Evolutionary conservation across 306 rosid species (phyloP).

Genomic region (Aeschynomene evenia): DNA sequence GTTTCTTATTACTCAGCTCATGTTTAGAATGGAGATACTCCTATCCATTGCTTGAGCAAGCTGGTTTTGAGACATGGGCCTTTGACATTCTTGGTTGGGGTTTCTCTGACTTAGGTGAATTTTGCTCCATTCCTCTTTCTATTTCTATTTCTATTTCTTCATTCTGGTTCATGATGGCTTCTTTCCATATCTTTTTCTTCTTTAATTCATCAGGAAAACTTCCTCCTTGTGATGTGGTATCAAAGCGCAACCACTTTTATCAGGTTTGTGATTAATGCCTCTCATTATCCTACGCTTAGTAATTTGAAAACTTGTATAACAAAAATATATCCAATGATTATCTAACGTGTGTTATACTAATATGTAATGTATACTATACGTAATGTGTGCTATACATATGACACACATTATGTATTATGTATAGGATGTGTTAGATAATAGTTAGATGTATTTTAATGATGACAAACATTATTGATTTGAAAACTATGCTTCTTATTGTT

Average conservation of each 20-base stretch:
- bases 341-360: too few relatives aligned
- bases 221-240: constrained; percentile 58
- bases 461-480: too few relatives aligned
- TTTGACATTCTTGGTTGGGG: constrained; percentile 91
- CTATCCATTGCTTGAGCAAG: constrained; percentile 74
- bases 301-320: not conserved
- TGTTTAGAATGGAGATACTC: constrained; percentile 90
- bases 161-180: not conserved
- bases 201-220: constrained; percentile 47
- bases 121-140: not conserved
- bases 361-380: too few relatives aligned
- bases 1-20: constrained; percentile 60
- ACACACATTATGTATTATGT: too few relatives aligned
- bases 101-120: constrained; percentile 76
- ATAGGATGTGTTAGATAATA: too few relatives aligned
- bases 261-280: constrained; percentile 44
- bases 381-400: too few relatives aligned
- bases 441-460: too few relatives aligned
- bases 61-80: constrained; percentile 82
- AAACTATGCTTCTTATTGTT: not conserved
- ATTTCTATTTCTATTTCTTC: not conserved
- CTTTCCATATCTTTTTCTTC: not conserved
- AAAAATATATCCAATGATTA: too few relatives aligned
- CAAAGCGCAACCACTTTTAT: constrained; percentile 70
- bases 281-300: not conserved